Conservation (phyloP, 768 basidiomycete genomes). For the Kwoniella dejecticola region DNA sequence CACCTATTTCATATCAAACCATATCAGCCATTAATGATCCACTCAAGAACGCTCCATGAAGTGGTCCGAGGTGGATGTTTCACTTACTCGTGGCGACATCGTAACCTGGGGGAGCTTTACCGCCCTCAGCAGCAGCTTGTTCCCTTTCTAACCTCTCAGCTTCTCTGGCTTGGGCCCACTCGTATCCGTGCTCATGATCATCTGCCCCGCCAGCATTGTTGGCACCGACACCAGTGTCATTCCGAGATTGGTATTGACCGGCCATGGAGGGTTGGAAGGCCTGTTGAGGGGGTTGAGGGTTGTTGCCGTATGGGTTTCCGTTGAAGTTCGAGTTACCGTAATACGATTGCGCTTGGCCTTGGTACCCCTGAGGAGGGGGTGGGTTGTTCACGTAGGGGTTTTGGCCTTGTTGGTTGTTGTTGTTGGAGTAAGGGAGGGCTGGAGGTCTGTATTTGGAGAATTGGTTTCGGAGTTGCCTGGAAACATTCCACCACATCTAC, state of each 20-base stretch:
- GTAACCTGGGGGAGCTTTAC: constrained; percentile 44
- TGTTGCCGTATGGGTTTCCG: constrained; percentile 34
- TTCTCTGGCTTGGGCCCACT: constrained; percentile 51
- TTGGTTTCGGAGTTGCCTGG: constrained; percentile 39
- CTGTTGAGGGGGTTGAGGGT: constrained; percentile 37
- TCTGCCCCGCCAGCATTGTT: constrained; percentile 5
- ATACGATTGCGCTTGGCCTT: constrained; percentile 4
- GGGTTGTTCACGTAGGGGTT: constrained; percentile 46
- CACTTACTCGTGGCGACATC: constrained; percentile 45
- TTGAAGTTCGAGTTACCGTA: constrained; percentile 23
- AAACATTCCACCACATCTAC: background rate
- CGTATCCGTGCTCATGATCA: constrained; percentile 51
- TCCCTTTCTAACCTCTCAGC: constrained; percentile 43
- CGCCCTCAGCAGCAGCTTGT: constrained; percentile 23
- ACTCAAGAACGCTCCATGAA: background rate
- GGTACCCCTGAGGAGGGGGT: constrained; percentile 33
- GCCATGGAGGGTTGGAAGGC: constrained; percentile 50
- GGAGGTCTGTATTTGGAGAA: constrained; percentile 41
- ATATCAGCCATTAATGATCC: background rate
- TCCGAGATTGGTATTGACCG: constrained; percentile 31
- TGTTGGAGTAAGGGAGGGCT: constrained; percentile 36
- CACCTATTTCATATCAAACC: constrained; percentile 1
- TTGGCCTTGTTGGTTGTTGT: constrained; percentile 17
- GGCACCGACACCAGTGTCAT: constrained; percentile 6
- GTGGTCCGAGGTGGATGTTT: background rate